Conservation (phyloP, 139 green algal species). For the Chlamydomonas sp. region DNA sequence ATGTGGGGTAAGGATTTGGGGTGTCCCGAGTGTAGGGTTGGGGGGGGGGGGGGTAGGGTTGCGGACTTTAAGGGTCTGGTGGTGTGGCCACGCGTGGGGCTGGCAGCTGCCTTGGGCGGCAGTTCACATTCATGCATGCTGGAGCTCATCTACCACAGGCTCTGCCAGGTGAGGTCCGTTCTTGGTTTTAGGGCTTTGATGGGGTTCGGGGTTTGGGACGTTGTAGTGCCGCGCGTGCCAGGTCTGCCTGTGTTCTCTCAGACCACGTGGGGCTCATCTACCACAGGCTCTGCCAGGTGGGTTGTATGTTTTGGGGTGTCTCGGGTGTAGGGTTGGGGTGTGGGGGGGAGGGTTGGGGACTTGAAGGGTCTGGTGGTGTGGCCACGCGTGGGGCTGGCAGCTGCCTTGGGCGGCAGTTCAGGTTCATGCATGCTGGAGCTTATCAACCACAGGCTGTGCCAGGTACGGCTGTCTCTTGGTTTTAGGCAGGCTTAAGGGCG, state of each 20-base stretch:
- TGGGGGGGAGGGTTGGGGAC: not conserved
- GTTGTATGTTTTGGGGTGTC: not conserved
- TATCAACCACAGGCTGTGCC: constrained; percentile 61
- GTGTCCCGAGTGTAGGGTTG: not conserved
- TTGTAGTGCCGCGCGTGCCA: not conserved
- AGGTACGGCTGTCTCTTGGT: constrained; percentile 45
- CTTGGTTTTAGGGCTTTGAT: not conserved
- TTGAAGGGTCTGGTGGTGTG: too few relatives aligned
- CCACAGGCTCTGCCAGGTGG: constrained; percentile 67
- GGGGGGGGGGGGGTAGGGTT: not conserved
- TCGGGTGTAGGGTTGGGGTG: not conserved
- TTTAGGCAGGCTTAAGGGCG: not conserved
- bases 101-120: too few relatives aligned
- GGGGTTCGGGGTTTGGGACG: too few relatives aligned
- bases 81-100: too few relatives aligned
- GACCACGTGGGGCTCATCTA: constrained; percentile 85
- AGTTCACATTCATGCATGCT: constrained; percentile 96
- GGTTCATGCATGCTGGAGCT: constrained; percentile 89
- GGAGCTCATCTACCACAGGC: constrained; percentile 69
- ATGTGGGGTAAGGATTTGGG: not conserved
- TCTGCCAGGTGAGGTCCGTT: constrained; percentile 52
- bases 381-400: too few relatives aligned
- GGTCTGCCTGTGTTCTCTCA: constrained; percentile 70
- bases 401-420: too few relatives aligned
- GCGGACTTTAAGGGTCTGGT: not conserved